These are phyloP conservation scores for Paramecium octaurelia DNA, from an alignment of 73 alveolate genomes.

Conservation along the genomic window DNA sequence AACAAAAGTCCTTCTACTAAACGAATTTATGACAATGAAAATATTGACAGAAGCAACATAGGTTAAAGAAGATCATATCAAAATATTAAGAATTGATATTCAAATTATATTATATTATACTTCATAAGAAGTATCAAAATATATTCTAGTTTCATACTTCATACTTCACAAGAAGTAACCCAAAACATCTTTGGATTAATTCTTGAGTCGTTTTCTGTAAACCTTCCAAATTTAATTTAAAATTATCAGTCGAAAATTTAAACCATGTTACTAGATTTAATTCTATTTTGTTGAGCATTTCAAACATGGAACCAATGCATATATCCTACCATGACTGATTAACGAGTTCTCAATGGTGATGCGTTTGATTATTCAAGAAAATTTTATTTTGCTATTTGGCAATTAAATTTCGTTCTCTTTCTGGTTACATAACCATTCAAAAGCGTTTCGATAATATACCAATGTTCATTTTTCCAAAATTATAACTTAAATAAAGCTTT, in stretches of 20 bases:
- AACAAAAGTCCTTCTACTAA: not conserved
- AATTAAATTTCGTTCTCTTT: constrained; percentile 69
- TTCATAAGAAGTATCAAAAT: constrained; percentile 58
- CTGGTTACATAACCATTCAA: constrained; percentile 60
- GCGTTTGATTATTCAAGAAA: constrained; percentile 70
- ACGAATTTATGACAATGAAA: not conserved
- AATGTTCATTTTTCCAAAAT: constrained; percentile 6
- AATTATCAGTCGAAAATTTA: too few relatives aligned
- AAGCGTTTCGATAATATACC: not conserved
- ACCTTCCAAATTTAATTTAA: too few relatives aligned
- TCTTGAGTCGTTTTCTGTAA: too few relatives aligned
- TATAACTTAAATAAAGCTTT: not conserved
- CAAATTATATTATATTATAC: not conserved
- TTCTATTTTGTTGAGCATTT: constrained; percentile 64
- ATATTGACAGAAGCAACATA: not conserved
- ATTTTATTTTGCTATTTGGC: constrained; percentile 80
- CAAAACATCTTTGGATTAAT: constrained; percentile 67
- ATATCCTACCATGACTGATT: constrained; percentile 83
- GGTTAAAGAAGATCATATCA: not conserved
- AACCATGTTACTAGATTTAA: too few relatives aligned
- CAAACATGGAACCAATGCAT: constrained; percentile 81
- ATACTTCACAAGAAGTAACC: constrained; percentile 70
- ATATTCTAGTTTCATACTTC: not conserved
- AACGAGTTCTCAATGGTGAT: constrained; percentile 70
- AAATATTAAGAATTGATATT: not conserved